phyloP scores from a whole-genome alignment of 768 basidiomycete genomes.

The Boletus rubroflammeus region DNA sequence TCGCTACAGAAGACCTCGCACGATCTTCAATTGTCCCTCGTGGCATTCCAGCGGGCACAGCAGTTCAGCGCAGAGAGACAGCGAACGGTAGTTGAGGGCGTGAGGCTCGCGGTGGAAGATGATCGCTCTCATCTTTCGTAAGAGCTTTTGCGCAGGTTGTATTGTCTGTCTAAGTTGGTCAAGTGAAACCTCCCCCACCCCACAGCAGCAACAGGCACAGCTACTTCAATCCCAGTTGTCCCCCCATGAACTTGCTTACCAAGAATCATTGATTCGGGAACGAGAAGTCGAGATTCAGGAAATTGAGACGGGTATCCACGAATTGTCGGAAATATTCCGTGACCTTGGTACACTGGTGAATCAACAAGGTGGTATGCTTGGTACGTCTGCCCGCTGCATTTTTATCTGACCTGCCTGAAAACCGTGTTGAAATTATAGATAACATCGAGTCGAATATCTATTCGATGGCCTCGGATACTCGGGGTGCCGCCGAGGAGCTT shows the following conservation, averaged over 20 bases:
- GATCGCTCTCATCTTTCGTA: slow-evolving; percentile 40
- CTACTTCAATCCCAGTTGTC: slow-evolving; percentile 71
- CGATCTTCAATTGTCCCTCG: slow-evolving; percentile 85
- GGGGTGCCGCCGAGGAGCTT: slow-evolving; percentile 81
- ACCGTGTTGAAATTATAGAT: slow-evolving; percentile 45
- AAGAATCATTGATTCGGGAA: slow-evolving; percentile 79
- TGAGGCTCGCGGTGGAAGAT: slow-evolving; percentile 81
- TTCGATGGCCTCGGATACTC: slow-evolving; percentile 78
- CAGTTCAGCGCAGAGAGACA: slow-evolving; percentile 88
- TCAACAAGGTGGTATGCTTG: slow-evolving; percentile 93
- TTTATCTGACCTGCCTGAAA: background rate
- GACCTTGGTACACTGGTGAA: slow-evolving; percentile 92
- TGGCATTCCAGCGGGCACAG: slow-evolving; percentile 90
- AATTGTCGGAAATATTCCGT: slow-evolving; percentile 93
- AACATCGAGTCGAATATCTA: slow-evolving; percentile 94
- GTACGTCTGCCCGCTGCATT: slow-evolving; percentile 42
- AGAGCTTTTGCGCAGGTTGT: background rate
- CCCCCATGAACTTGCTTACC: slow-evolving; percentile 90
- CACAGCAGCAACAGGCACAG: slow-evolving; percentile 66
- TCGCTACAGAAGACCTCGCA: slow-evolving; percentile 89
- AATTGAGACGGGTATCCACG: slow-evolving; percentile 95
- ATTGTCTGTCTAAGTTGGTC: slow-evolving; percentile 1
- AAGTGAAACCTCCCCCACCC: slow-evolving; percentile 40
- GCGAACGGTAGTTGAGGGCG: slow-evolving; percentile 81
- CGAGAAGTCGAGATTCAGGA: slow-evolving; percentile 93